Evolutionary conservation across 2,329 filamentous ascomycete species (phyloP), one percentile per base, ranked within the genome.

Genomic region (Penicillium sp.): DNA sequence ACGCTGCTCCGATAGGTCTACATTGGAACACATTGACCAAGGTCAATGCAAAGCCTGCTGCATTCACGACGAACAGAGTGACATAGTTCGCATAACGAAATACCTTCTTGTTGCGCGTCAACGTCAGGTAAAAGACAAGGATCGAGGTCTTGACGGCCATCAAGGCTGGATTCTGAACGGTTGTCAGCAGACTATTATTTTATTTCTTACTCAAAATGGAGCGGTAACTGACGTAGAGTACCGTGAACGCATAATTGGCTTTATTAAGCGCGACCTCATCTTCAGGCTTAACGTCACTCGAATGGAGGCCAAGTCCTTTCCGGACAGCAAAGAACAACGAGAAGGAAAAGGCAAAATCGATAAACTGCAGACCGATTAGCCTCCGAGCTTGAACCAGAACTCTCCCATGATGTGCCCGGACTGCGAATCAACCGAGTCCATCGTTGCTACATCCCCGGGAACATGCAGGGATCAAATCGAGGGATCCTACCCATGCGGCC

Each of bases 111-210:
- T 89, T 87, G 61, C 85, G 86, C 22, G 89, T 88, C 40, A 96
- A 77, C 34, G 86, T 85, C 41, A 96, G 77, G 71, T 95, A 96
- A 70, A 96, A 96, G 45, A 93, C 79, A 50, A 96, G 77, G 60
- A 96, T 88, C n/a, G 89, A 95, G 0, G 88, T 90, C 72, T 96
- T 96, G 42, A 89, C 89, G 2, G 87, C 84, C 88, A 95, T 95
- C 48, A 95, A 77, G 3, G 88, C 86, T 11, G 90, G 90, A 64
- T 95, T 95, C 84, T 91, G 61, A n/a, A 16, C 14, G 8, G 0
- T 13, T 40, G 31, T 49, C 34, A 52, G 41, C 14, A 25, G 6
- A 19, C 6, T 27, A 16, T 36, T 29, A 1, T n/a, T 19, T 25
- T 25, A 3, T 6, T 10, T 7, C 27, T n/a, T 30, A 9, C n/a